Conservation (phyloP, 225 moss, liverwort and hornwort genomes). For the Climacium dendroides region DNA sequence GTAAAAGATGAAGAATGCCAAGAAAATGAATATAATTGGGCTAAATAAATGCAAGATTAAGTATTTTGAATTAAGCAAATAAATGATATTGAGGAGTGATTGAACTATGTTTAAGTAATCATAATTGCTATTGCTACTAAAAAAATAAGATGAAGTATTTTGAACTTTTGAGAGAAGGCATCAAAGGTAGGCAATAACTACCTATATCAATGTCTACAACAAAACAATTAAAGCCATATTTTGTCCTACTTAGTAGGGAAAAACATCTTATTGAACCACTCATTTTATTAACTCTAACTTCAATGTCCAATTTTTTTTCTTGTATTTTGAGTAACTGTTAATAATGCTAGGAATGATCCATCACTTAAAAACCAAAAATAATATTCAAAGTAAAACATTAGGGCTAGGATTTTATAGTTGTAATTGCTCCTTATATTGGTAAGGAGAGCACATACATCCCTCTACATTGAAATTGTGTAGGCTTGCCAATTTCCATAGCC, state of each 20-base stretch:
- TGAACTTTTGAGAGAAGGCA: background rate
- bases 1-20: background rate
- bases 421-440: fast-evolving
- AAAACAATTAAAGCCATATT: background rate
- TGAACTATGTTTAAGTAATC: fast-evolving
- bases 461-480: background rate
- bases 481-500: background rate
- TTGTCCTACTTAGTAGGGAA: background rate
- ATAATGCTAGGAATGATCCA: no score
- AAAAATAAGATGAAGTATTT: background rate
- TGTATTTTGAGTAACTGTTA: background rate
- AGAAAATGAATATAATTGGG: background rate
- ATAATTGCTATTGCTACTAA: background rate
- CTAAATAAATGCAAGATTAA: background rate
- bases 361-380: background rate
- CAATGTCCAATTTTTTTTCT: background rate
- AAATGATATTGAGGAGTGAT: background rate
- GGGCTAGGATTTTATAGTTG: fast-evolving
- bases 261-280: background rate
- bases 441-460: background rate
- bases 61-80: background rate
- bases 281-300: background rate
- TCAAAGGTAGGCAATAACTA: background rate
- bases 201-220: background rate
- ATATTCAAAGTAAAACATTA: background rate